Conservation (phyloP, 352 stramenopile genomes). For the Globisporangium recalcitrans region DNA sequence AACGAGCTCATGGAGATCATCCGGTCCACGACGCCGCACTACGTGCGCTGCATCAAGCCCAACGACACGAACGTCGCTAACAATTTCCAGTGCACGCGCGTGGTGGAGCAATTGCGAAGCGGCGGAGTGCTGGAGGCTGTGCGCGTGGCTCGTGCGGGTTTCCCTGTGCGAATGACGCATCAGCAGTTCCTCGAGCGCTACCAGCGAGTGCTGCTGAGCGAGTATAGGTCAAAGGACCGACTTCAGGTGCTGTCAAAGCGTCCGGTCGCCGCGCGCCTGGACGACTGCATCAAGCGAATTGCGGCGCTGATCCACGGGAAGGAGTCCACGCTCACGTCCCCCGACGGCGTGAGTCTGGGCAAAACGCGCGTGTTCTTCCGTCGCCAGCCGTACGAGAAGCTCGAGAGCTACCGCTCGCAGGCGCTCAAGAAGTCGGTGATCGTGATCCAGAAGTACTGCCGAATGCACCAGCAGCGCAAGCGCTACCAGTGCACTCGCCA, state of each 20-base stretch:
- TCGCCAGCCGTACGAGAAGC: constrained; percentile 90
- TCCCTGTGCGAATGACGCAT: constrained; percentile 78
- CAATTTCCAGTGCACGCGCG: constrained; percentile 67
- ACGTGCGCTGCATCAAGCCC: constrained; percentile 98
- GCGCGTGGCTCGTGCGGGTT: constrained; percentile 77
- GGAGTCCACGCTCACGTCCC: constrained; percentile 21
- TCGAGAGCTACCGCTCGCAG: constrained; percentile 66
- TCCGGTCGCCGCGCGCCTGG: constrained; percentile 16
- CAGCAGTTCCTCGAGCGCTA: constrained; percentile 75
- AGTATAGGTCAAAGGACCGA: neutral
- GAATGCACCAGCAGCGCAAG: constrained; percentile 38
- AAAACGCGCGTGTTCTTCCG: constrained; percentile 94
- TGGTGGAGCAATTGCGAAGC: constrained; percentile 83
- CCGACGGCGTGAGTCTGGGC: constrained; percentile 70
- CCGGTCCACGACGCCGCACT: constrained; percentile 93
- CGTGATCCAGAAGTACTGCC: constrained; percentile 48
- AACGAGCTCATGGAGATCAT: constrained; percentile 92
- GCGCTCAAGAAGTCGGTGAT: constrained; percentile 29
- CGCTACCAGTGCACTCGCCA: constrained; percentile 30
- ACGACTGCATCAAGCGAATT: constrained; percentile 28
- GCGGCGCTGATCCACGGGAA: constrained; percentile 18
- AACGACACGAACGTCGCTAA: constrained; percentile 88
- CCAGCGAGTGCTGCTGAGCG: constrained; percentile 37
- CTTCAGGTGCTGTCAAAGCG: neutral
- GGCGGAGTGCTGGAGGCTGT: constrained; percentile 86